phyloP scores from a whole-genome alignment of 495 filamentous ascomycete genomes.

The Lophiotrema nucula region DNA sequence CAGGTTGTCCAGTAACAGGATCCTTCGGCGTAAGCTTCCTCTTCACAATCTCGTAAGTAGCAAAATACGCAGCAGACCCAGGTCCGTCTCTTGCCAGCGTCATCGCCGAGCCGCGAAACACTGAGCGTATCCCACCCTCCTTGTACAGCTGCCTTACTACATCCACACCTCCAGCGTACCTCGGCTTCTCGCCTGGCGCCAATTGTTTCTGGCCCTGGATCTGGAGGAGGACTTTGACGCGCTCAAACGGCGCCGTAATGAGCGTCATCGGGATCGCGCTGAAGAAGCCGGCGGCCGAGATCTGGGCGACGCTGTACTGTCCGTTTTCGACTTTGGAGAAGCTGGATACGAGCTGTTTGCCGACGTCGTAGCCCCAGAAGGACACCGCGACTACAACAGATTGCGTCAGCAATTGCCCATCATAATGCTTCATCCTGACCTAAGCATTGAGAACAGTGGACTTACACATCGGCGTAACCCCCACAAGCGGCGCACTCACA shows the following conservation, averaged over 20 bases:
- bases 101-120: constrained; percentile 87
- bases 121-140: constrained; percentile 83
- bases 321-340: constrained; percentile 65
- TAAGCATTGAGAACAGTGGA: constrained; percentile 24
- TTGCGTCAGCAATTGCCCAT: neutral
- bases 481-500: constrained; percentile 88
- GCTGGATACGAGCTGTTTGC: constrained; percentile 77
- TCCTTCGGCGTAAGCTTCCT: constrained; percentile 80
- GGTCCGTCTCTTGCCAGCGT: constrained; percentile 93
- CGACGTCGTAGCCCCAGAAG: constrained; percentile 97
- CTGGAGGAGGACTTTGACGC: constrained; percentile 96
- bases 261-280: constrained; percentile 95
- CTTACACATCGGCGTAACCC: constrained; percentile 98
- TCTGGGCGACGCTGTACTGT: constrained; percentile 76
- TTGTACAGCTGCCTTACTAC: constrained; percentile 94
- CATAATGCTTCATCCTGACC: neutral
- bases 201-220: constrained; percentile 91
- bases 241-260: constrained; percentile 97
- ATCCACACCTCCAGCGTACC: constrained; percentile 83
- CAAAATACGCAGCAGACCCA: constrained; percentile 92
- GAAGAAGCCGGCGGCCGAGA: constrained; percentile 94
- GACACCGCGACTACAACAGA: constrained; percentile 77
- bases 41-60: constrained; percentile 95
- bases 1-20: constrained; percentile 66
- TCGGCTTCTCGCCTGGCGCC: constrained; percentile 84